Percentiles rank a stretch among this genome's conserved stretches.
phyloP scores from a whole-genome alignment of 768 basidiomycete species.

The Leccinellum albellum region DNA sequence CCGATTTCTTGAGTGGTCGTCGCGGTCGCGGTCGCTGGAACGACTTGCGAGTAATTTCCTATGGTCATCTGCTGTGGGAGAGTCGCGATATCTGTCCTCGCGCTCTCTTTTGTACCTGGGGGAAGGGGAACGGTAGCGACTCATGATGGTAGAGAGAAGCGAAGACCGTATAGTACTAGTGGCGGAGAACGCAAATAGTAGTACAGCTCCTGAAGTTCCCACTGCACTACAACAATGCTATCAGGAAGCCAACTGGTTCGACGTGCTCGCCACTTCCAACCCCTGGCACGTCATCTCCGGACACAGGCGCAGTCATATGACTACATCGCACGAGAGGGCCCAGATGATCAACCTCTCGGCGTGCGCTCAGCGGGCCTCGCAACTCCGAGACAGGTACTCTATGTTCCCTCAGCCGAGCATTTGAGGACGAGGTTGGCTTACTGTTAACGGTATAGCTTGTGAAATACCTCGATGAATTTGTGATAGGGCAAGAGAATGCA shows the following conservation, averaged over 20 bases:
- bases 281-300: conserved; percentile 39
- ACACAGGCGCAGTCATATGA: conserved; percentile 57
- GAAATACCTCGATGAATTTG: conserved; percentile 82
- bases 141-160: conserved; percentile 33
- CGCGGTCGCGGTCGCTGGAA: conserved; percentile 29
- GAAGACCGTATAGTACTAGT: background rate
- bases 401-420: background rate
- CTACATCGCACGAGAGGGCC: conserved; percentile 30
- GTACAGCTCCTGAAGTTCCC: conserved; percentile 1
- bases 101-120: conserved; percentile 24
- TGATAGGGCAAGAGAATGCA: conserved; percentile 87
- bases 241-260: conserved; percentile 19
- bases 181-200: background rate
- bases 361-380: conserved; percentile 47
- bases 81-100: conserved; percentile 32
- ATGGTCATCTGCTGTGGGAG: conserved; percentile 32
- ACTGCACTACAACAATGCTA: conserved; percentile 14
- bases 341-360: conserved; percentile 29
- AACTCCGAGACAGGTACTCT: conserved; percentile 52
- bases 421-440: conserved; percentile 7
- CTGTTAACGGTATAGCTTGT: conserved; percentile 51
- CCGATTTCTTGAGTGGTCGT: conserved; percentile 23
- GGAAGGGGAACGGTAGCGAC: conserved; percentile 47
- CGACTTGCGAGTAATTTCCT: conserved; percentile 31
- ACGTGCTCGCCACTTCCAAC: conserved; percentile 27